phyloP scores from a whole-genome alignment of 1,284 basidiomycete genomes.

The Trametes sp. region DNA sequence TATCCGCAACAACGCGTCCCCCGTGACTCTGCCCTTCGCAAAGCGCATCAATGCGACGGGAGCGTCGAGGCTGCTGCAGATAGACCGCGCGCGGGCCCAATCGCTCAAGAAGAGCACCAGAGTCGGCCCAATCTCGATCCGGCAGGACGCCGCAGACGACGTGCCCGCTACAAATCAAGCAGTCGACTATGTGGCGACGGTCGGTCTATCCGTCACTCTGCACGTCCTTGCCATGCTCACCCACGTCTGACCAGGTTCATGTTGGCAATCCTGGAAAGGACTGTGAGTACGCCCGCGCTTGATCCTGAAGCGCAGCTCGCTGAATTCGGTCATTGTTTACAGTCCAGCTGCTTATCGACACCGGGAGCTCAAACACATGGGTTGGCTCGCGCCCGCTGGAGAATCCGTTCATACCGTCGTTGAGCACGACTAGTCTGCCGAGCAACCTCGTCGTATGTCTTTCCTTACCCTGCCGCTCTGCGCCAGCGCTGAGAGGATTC shows the following conservation, averaged over 20 bases:
- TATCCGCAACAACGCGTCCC: slow-evolving; percentile 12
- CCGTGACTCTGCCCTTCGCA: slow-evolving; percentile 27
- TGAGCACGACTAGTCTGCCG: slow-evolving; percentile 44
- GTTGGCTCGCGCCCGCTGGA: slow-evolving; percentile 51
- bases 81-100: slow-evolving; percentile 30
- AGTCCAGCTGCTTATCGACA: slow-evolving; percentile 29
- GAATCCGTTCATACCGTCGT: slow-evolving; percentile 47
- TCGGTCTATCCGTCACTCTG: slow-evolving; percentile 6
- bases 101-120: slow-evolving; percentile 9
- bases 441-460: slow-evolving; percentile 14
- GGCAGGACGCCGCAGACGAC: background rate
- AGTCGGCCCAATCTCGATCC: background rate
- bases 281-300: slow-evolving; percentile 22
- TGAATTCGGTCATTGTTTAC: too few species aligned
- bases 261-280: slow-evolving; percentile 29
- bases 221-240: background rate
- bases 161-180: slow-evolving; percentile 25
- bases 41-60: slow-evolving; percentile 28
- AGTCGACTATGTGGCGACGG: slow-evolving; percentile 31
- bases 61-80: slow-evolving; percentile 18
- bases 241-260: background rate
- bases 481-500: background rate
- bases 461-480: background rate
- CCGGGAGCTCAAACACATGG: slow-evolving; percentile 61
- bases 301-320: too few species aligned